Conservation (phyloP, 2,329 filamentous ascomycete species). For the Bipolaris victoriae region DNA sequence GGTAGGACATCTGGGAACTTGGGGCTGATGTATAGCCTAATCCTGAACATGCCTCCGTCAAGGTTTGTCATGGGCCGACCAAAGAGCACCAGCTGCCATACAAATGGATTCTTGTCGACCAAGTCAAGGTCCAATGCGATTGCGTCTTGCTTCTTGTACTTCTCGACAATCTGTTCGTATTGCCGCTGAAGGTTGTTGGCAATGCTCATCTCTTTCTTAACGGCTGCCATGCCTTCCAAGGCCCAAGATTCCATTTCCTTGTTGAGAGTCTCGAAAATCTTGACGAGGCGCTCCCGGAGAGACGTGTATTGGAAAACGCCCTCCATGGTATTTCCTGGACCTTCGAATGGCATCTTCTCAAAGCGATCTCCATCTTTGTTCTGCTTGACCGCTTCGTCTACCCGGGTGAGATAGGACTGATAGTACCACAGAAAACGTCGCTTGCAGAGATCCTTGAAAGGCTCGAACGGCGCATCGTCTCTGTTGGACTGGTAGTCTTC, state of each 20-base stretch:
- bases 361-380: conserved; percentile 71
- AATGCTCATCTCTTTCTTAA: conserved; percentile 72
- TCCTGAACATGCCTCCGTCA: conserved; percentile 83
- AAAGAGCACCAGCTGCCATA: conserved; percentile 89
- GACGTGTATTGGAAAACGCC: conserved; percentile 82
- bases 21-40: conserved; percentile 80
- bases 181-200: conserved; percentile 83
- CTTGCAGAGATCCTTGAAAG: conserved; percentile 90
- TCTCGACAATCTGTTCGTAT: conserved; percentile 79
- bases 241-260: conserved; percentile 76
- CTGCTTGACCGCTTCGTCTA: conserved; percentile 68
- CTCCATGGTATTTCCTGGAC: conserved; percentile 77
- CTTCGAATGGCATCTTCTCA: conserved; percentile 86
- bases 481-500: conserved; percentile 53
- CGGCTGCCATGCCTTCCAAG: conserved; percentile 67
- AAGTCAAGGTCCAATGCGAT: conserved; percentile 77
- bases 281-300: conserved; percentile 70
- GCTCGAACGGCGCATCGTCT: conserved; percentile 73
- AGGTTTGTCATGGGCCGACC: conserved; percentile 91
- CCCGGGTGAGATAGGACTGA: conserved; percentile 77
- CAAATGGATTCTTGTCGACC: conserved; percentile 82
- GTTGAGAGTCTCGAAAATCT: conserved; percentile 73
- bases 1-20: conserved; percentile 89
- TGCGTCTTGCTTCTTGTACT: conserved; percentile 72
- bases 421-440: conserved; percentile 95